Base-by-base conservation (phyloP, 495 filamentous ascomycete genomes). In the Talaromyces stipitatus region DNA sequence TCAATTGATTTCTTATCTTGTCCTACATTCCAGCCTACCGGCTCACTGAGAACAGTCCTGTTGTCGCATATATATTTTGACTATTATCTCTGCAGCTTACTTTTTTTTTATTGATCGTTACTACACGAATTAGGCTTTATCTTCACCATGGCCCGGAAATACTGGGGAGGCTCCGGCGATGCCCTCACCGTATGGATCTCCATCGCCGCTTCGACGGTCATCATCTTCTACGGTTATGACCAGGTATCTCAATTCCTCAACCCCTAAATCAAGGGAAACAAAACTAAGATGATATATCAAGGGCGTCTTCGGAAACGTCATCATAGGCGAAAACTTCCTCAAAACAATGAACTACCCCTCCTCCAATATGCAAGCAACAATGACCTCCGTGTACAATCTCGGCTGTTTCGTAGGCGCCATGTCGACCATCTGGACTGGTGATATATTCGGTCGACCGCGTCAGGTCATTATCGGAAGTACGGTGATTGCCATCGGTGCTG, bases 371-470 rank as follows among this genome's bases (percentile, higher is more conserved):
- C 53, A 54, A 18, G 52, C 47, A 11, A 56, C 36, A 32, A 58
- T 84, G 22, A 82, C 78, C 7, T 79, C 81, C 1, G 69, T 84
- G 22, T 84, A 84, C 64, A 77, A 82, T 58, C 69, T 85, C 28
- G 81, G 79, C 43, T 83, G 77, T 56, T 82, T 84, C 61, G 63
- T 82, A 24, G 81, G 81, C 12, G 77, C 81, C 45, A 69, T 82
- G 18, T 65, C 64, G 0, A 72, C 76, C 16, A 71, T 79, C 38
- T 69, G 65, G 18, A 67, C 78, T 30, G 82, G 82, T 41, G 78
- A 81, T 58, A 60, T 61, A 5, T 69, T 84, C 1, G 82, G 81
- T 3, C 67, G 82, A 10, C 78, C 78, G 66, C 79, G 72, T 43
- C 67, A 73, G 1, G 75, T 86, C 27, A 57, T 83, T 11, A 57